Conservation (phyloP, 768 basidiomycete genomes). For the Kwoniella europaea region DNA sequence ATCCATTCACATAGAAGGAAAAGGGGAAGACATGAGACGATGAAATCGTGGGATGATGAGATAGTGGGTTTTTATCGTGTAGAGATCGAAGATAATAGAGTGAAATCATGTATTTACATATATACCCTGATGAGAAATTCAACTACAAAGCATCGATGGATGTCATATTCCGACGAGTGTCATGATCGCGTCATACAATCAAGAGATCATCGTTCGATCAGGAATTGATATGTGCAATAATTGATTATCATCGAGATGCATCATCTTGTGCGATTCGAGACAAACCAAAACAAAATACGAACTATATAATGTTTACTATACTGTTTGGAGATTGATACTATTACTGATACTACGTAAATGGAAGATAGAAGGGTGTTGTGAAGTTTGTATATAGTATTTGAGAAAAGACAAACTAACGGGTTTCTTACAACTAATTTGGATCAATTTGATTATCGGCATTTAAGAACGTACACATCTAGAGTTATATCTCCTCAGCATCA, state of each 20-base stretch:
- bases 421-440: slow-evolving; percentile 4
- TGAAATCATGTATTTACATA: background rate
- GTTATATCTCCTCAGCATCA: slow-evolving; percentile 20
- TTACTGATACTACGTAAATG: too few species aligned
- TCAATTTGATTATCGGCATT: background rate
- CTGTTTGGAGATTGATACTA: too few species aligned
- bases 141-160: too few species aligned
- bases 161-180: too few species aligned
- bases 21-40: background rate
- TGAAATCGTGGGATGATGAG: background rate
- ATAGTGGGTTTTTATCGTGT: background rate
- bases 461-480: too few species aligned
- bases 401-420: background rate
- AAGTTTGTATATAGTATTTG: background rate
- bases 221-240: too few species aligned
- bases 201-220: too few species aligned
- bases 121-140: background rate
- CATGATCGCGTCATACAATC: too few species aligned
- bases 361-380: background rate
- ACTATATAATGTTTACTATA: background rate
- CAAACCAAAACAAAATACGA: too few species aligned
- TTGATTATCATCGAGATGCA: too few species aligned
- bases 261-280: too few species aligned
- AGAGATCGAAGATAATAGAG: background rate
- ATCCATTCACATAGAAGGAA: slow-evolving; percentile 43